Conservation (phyloP, 2,329 filamentous ascomycete species). For the Fusarium fracticaudum region DNA sequence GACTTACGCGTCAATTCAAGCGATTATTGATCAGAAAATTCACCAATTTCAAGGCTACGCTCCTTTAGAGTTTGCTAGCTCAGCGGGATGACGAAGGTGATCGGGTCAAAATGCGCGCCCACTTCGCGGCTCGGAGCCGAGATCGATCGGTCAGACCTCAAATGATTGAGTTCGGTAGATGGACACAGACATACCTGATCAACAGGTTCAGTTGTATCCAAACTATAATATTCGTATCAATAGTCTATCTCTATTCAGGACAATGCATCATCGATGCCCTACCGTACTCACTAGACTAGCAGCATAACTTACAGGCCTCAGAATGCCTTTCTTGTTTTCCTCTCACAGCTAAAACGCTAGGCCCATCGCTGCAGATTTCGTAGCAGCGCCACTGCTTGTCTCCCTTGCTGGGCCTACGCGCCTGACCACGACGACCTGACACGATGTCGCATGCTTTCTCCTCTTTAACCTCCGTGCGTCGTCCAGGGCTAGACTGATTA, state of each 20-base stretch:
- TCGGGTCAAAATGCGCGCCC: conserved; percentile 2
- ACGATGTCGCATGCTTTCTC: conserved; percentile 1
- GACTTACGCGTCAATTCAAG: background rate
- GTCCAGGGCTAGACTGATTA: conserved; percentile 2
- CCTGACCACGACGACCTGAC: background rate
- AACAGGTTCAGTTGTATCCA: background rate
- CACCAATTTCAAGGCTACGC: background rate
- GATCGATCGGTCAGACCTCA: conserved; percentile 6
- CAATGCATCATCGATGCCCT: background rate
- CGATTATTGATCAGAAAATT: background rate
- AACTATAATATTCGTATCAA: background rate
- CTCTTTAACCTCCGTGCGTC: background rate
- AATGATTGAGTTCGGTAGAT: background rate
- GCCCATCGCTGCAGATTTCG: background rate
- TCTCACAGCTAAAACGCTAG: background rate
- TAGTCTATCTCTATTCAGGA: background rate
- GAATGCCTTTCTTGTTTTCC: background rate
- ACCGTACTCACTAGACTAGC: background rate
- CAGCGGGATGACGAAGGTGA: conserved; percentile 4
- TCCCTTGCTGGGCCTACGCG: background rate
- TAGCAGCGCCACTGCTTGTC: background rate
- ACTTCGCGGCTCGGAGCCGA: conserved; percentile 8
- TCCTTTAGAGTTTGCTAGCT: background rate
- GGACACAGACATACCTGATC: background rate
- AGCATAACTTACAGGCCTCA: background rate